These are phyloP conservation scores for Anthracocystis panici-leucophaei DNA, from an alignment of 1,284 basidiomycete species.

Conservation along the genomic window DNA sequence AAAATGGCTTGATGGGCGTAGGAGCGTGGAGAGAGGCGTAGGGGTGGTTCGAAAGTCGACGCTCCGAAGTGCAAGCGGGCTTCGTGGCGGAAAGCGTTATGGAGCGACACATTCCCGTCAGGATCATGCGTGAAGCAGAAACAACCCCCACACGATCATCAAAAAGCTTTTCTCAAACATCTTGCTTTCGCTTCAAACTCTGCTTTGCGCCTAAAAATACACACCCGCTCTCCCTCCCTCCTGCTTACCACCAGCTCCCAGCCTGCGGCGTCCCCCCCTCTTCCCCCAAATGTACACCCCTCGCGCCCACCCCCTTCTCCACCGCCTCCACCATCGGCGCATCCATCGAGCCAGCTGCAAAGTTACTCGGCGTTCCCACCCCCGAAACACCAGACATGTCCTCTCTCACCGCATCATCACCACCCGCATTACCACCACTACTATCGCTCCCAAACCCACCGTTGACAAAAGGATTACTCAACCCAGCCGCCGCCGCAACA, in stretches of 20 bases:
- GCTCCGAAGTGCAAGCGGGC: too few relatives aligned
- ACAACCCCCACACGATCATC: too few relatives aligned
- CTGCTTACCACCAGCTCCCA: conserved; percentile 48
- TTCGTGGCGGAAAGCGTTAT: too few relatives aligned
- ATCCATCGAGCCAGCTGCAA: conserved; percentile 21
- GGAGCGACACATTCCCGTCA: too few relatives aligned
- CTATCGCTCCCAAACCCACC: neutral
- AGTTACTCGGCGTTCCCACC: conserved; percentile 33
- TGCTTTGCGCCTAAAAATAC: too few relatives aligned
- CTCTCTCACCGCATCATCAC: neutral
- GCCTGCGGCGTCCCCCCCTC: conserved; percentile 42
- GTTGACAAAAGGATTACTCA: conserved; percentile 29
- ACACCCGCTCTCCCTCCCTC: neutral
- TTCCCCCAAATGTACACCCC: conserved; percentile 23
- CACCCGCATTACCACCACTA: neutral
- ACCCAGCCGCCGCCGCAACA: conserved; percentile 43
- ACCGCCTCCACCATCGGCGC: conserved; percentile 7
- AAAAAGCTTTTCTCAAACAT: too few relatives aligned
- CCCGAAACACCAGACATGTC: conserved; percentile 3
- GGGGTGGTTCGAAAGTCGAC: too few relatives aligned
- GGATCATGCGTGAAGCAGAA: too few relatives aligned
- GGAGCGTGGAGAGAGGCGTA: too few relatives aligned
- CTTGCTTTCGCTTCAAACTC: too few relatives aligned
- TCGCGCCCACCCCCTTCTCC: neutral
- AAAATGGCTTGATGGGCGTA: too few relatives aligned